Conservation (phyloP, 768 basidiomycete genomes). For the Royoungia palumana region DNA sequence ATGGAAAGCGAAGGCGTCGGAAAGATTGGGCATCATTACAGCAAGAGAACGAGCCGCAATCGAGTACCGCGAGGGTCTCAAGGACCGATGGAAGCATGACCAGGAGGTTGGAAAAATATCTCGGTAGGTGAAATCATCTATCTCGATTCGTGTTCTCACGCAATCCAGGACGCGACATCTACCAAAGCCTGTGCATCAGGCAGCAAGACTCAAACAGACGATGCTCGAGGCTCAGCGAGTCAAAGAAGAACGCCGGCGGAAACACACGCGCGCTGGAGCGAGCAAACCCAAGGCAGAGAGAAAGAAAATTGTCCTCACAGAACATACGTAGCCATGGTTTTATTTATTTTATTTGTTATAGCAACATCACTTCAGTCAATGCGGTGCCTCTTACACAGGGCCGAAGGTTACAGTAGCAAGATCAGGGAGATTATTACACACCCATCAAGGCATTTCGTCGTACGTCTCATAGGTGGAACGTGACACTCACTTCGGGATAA, state of each 20-base stretch:
- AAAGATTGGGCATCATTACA: slow-evolving; percentile 88
- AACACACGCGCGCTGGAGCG: slow-evolving; percentile 83
- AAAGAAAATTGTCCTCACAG: slow-evolving; percentile 80
- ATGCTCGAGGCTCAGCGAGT: slow-evolving; percentile 88
- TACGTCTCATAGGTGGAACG: not conserved
- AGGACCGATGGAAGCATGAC: slow-evolving; percentile 87
- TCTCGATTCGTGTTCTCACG: slow-evolving; percentile 2
- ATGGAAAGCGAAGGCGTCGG: slow-evolving; percentile 93
- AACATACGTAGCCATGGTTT: slow-evolving; percentile 48
- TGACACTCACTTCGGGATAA: slow-evolving; percentile 20
- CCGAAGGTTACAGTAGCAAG: not conserved
- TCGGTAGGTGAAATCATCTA: slow-evolving; percentile 50
- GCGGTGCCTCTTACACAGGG: slow-evolving; percentile 1
- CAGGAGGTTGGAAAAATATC: slow-evolving; percentile 75
- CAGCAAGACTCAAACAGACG: slow-evolving; percentile 81
- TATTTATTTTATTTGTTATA: slow-evolving; percentile 14
- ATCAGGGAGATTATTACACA: slow-evolving; percentile 3
- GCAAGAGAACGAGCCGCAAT: slow-evolving; percentile 87
- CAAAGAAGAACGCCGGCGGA: slow-evolving; percentile 91
- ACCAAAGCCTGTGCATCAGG: slow-evolving; percentile 88
- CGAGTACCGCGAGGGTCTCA: slow-evolving; percentile 87
- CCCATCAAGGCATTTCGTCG: not conserved
- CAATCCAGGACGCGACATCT: slow-evolving; percentile 66
- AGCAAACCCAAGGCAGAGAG: slow-evolving; percentile 88
- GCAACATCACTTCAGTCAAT: slow-evolving; percentile 6